Base-by-base conservation (phyloP, 768 basidiomycete genomes). In the Pholiota microspora region DNA sequence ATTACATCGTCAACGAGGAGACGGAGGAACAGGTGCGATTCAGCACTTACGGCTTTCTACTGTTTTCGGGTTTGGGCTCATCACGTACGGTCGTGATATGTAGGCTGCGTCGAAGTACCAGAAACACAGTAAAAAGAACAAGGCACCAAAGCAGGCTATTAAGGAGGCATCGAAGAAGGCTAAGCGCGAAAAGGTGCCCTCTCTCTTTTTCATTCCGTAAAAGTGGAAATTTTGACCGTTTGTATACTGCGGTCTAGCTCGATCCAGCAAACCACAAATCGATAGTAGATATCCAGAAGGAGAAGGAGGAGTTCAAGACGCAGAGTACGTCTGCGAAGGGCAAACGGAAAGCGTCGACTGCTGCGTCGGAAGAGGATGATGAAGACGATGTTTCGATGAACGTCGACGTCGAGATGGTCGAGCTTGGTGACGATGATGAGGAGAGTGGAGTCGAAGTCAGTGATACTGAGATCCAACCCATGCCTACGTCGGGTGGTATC, bases 131-230 rank as follows among this genome's bases (percentile, higher is more conserved):
- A 95, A 92, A 72, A 90, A 92, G 60, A 79, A 80, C 73, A 88
- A 89, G 59, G 82, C 86, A 21, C 82, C 88, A 2, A 94, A 92
- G 65, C 93, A 95, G 64, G 87, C 86, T 38, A 77, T 92, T 31
- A 94, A 96, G 67, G 92, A 95, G 69, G 89, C 86, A 1, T 84
- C 89, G 9, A 92, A 89, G 71, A 94, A 92, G 63, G 92, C 92
- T 0, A 92, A 88, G 67, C 80, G 85, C 38, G 89, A 90, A 52
- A 95, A 94, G 81, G 94, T 91, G 51, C 21, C 23, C 70, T 66
- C 16, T 5, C 15, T 44, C 18, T 27, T 55, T 44, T 42, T n/a
- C 7, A 8, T 1, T 53, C 18, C 23, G 53, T 13, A 35, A n/a
- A 45, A 51, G 53, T 13, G 34, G 18, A 45, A 51, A 36, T 45